phyloP scores from a whole-genome alignment of 176 grass and related monocot species.

The Dendrocalamus sinicus region DNA sequence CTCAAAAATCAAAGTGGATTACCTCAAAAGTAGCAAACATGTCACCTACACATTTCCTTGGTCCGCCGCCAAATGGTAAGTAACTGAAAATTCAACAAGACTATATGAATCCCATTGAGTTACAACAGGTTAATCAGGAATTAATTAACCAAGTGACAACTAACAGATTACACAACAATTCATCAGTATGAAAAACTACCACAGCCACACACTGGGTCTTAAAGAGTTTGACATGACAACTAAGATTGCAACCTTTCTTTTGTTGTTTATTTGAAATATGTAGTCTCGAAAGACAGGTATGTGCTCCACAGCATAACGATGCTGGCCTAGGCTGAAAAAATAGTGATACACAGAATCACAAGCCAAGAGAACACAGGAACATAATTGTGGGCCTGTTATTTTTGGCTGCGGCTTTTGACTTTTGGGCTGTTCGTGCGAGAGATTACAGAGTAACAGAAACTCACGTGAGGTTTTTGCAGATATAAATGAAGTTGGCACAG shows the following conservation, averaged over 20 bases:
- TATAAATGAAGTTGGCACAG: too few species aligned
- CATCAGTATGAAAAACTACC: constrained; percentile 12
- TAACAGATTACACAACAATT: background rate
- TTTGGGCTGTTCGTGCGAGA: too few species aligned
- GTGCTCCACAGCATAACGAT: background rate
- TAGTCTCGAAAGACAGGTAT: background rate
- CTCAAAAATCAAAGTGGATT: constrained; percentile 28
- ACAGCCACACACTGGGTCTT: background rate
- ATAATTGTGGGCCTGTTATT: background rate
- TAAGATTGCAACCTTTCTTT: background rate
- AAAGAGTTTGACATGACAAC: background rate
- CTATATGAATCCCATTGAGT: constrained; percentile 20
- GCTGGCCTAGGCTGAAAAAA: background rate
- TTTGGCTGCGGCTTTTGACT: too few species aligned
- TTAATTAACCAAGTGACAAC: background rate
- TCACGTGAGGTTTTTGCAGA: too few species aligned
- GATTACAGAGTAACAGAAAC: too few species aligned
- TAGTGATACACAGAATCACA: background rate
- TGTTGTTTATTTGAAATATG: constrained; percentile 18
- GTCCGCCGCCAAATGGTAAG: constrained; percentile 95
- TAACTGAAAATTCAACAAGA: constrained; percentile 81
- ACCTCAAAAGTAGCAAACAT: constrained; percentile 99
- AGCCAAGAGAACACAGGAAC: background rate
- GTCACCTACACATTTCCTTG: constrained; percentile 95
- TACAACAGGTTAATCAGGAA: constrained; percentile 1